Base-by-base conservation (phyloP, 139 green algal species). In the Astrephomene gubernaculifera region DNA sequence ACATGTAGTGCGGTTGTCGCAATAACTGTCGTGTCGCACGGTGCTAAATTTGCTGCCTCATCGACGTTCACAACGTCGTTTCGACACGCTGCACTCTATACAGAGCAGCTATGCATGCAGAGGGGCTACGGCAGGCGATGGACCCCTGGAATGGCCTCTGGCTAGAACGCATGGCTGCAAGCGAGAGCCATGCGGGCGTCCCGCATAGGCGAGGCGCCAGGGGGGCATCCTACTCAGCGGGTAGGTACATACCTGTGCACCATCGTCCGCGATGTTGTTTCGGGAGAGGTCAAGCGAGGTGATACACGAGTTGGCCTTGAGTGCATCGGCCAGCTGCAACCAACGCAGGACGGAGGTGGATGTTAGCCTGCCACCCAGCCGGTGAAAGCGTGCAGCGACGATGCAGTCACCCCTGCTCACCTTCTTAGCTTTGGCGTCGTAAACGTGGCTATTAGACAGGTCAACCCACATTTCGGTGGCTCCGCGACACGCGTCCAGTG, bases 241-340 rank as follows among this genome's bases (percentile, higher is more conserved):
- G 49, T 57, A 12, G 49, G 12, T 21, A 57, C 87, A 63, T 29
- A 93, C 90, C 90, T 90, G 65, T 1, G 88, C 91, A 31, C 91
- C 93, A 21, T 93, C 90, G 31, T 93, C 88, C 4, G 84, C 82
- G 38, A 96, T 89, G 54, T 87, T 86, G 75, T 95, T 96, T n/a
- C 69, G 43, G 0, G 89, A 91, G 36, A 96, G 84, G 73, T 95
- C 90, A 0, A 95, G 31, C 0, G 86, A 92, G 0, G 93, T 95
- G 53, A 94, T 79, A 39, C 79, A 89, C 29, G 65, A 83, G 88
- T 94, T 95, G n/a, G 44, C 35, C 21, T 80, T 87, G 4, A 96
- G 72, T 0, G 86, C 79, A 24, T 95, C 90, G 24, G 88, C 86
- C n/a, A 95, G 82, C 90, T 93, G 88, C 89, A 25, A 78, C 49